These are phyloP conservation scores for Botrytis byssoidea DNA, from an alignment of 2,329 filamentous ascomycete genomes.

Conservation along the genomic window DNA sequence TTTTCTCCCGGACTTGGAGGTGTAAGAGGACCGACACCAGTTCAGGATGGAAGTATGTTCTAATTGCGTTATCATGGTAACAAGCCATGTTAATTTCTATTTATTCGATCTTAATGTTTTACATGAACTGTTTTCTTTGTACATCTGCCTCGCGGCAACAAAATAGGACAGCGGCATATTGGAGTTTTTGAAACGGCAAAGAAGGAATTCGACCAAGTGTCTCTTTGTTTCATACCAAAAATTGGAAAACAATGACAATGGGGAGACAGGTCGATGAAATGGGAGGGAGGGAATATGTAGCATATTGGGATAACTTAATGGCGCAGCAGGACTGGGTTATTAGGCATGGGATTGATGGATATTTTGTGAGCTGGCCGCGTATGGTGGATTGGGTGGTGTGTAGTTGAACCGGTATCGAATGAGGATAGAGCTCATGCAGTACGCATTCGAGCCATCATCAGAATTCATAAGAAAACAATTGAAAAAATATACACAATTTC, in stretches of 20 bases:
- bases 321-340: constrained; percentile 34
- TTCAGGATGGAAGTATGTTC: constrained; percentile 37
- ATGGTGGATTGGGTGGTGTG: not conserved
- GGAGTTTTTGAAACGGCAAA: constrained; percentile 27
- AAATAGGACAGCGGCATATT: constrained; percentile 29
- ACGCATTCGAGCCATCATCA: constrained; percentile 18
- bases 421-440: constrained; percentile 17
- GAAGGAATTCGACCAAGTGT: not conserved
- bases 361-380: not conserved
- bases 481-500: not conserved
- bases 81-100: constrained; percentile 24
- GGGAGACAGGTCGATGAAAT: not conserved
- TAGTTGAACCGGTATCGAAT: not conserved
- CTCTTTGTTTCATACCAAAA: constrained; percentile 2
- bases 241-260: constrained; percentile 12
- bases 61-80: constrained; percentile 23
- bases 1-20: constrained; percentile 20
- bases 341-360: not conserved
- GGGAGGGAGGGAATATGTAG: constrained; percentile 14
- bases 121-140: constrained; percentile 31
- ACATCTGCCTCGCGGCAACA: constrained; percentile 27
- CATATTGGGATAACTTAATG: constrained; percentile 25
- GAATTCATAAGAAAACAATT: not conserved
- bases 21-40: not conserved
- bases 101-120: constrained; percentile 34